Evolutionary conservation across 495 filamentous ascomycete species (phyloP), one percentile per base, ranked within the genome.

Genomic region (Endocarpon pusillum): DNA sequence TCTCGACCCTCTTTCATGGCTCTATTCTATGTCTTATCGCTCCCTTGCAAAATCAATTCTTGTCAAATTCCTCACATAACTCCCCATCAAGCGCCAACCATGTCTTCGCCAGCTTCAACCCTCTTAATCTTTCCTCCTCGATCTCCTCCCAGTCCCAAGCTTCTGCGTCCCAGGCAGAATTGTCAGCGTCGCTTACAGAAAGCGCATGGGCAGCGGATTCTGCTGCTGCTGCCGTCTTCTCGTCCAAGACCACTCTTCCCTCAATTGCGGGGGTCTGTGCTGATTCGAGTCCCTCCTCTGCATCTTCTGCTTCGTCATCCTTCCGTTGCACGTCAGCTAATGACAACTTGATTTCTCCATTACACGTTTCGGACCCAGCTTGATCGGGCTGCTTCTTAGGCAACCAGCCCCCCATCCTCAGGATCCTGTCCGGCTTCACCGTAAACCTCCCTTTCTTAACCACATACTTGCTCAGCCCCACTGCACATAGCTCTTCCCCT

Each of bases 381-480:
- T 10, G 34, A 3, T 39, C 45, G 14, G 41, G 47, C 19, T 51
- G 50, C n/a, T 43, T 42, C 7, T 44, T 35, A 11, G 61, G 56
- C 14, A 96, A 57, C 47, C 93, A 55, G 7, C 71, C 70, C 23
- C 69, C 71, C 24, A 74, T 66, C 29, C 66, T 56, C 10, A 94
- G 58, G 9, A 89, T 63, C 20, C 78, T 58, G 51, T 87, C 83
- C 4, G 87, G 83, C 23, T 81, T 67, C 4, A 94, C 68, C 4
- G 87, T 97, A 41, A 86, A 56, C 12, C 89, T 61, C 0, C 85
- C 86, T 45, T 80, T 70, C 60, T 94, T 94, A 45, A 83, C 76
- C 1, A 92, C 85, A 48, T 91, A 94, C 59, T 91, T 87, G 43
- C 72, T 76, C 10, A 94, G 43, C 3, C 71, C 77, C 2, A 73